These are phyloP conservation scores for Sugiyamaella paludigena DNA, from an alignment of 1,139 yeast species.

Conservation along the genomic window DNA sequence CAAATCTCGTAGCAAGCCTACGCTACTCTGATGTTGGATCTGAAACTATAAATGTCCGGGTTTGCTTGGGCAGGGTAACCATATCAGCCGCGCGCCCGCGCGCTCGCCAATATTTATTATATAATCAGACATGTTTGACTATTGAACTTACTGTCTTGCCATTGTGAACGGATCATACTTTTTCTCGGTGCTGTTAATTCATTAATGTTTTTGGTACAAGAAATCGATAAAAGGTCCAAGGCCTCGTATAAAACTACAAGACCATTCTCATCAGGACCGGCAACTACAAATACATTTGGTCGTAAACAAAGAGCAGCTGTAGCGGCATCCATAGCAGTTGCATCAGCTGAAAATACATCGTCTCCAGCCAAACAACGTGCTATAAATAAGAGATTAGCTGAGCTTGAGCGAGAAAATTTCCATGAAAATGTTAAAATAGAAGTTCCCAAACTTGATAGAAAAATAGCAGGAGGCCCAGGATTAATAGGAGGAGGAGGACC, in stretches of 20 bases:
- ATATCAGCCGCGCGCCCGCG: no score
- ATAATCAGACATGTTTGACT: no score
- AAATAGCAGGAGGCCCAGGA: neutral
- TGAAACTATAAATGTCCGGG: no score
- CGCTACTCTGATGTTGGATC: no score
- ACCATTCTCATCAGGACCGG: neutral
- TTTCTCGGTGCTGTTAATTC: no score
- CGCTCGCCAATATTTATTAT: no score
- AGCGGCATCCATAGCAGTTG: conserved; percentile 15
- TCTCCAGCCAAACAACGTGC: conserved; percentile 34
- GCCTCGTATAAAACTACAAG: neutral
- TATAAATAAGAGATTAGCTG: conserved; percentile 37
- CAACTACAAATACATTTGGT: conserved; percentile 13
- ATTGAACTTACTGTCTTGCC: no score
- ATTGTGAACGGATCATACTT: no score
- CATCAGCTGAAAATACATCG: conserved; percentile 22
- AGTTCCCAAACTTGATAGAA: conserved; percentile 35
- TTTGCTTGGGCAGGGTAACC: no score
- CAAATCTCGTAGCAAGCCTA: no score
- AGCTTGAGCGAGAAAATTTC: conserved; percentile 43
- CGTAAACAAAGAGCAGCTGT: conserved; percentile 18
- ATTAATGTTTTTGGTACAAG: conserved; percentile 11
- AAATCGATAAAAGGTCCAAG: conserved; percentile 2
- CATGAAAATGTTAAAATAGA: conserved; percentile 41
- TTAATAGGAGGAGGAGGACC: neutral